Evolutionary conservation across 306 rosid species (phyloP).

Genomic region (Castanea mollissima): DNA sequence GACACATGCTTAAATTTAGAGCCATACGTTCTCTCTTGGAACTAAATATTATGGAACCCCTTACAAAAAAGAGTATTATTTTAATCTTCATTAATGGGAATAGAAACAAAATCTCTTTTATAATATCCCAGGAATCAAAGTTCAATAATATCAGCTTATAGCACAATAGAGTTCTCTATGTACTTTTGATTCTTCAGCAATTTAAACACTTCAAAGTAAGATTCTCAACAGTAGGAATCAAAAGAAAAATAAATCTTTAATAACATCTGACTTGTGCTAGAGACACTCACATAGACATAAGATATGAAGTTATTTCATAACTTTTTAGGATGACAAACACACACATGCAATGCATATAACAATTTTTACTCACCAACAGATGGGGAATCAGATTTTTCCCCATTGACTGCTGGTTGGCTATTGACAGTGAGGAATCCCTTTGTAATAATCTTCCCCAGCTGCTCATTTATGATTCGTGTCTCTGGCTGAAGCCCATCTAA

Average conservation of each 20-base stretch:
- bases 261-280: not conserved
- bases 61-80: not conserved
- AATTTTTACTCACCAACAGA: conserved; percentile 63
- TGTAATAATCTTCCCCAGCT: conserved; percentile 58
- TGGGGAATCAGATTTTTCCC: conserved; percentile 83
- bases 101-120: not conserved
- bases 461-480: conserved; percentile 81
- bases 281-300: not conserved
- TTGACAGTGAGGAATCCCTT: conserved; percentile 93
- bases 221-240: not conserved
- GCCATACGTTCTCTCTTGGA: not conserved
- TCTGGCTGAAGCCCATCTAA: conserved; percentile 94
- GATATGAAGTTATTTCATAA: not conserved
- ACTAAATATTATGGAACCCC: not conserved
- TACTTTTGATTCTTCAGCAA: not conserved
- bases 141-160: not conserved
- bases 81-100: not conserved
- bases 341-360: conserved; percentile 6
- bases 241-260: not conserved
- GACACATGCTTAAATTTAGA: not conserved
- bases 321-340: conserved; percentile 3
- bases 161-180: not conserved
- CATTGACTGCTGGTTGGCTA: conserved; percentile 96
- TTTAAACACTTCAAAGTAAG: not conserved
- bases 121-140: not conserved